A percentile compares a stretch with the other conserved stretches of the same genome.
Conservation (phyloP, 176 grass and related monocot species). For the Coix lacrymajobi region DNA sequence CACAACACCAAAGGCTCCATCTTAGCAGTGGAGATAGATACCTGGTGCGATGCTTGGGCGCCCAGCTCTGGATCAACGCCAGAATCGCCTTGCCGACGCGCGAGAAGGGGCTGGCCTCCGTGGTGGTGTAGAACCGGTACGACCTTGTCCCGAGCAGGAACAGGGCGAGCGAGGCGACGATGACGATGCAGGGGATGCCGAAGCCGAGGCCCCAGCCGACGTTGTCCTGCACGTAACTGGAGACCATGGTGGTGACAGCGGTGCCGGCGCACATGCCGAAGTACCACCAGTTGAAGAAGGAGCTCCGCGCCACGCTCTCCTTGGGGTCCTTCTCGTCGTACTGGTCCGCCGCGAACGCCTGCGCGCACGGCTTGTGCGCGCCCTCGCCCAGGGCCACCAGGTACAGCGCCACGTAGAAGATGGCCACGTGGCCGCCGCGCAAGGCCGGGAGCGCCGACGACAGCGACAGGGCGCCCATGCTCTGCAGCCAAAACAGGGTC, state of each 20-base stretch:
- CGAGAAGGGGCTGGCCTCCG: conserved; percentile 34
- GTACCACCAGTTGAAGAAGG: conserved; percentile 90
- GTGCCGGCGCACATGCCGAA: conserved; percentile 56
- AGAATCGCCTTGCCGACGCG: conserved; percentile 28
- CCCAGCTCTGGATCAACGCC: conserved; percentile 15
- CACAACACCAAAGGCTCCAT: background rate
- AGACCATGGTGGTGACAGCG: conserved; percentile 30
- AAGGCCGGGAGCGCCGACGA: conserved; percentile 25
- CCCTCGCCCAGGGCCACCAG: conserved; percentile 60
- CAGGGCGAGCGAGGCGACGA: conserved; percentile 29
- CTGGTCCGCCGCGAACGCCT: conserved; percentile 59
- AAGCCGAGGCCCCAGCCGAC: conserved; percentile 64
- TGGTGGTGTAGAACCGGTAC: conserved; percentile 44
- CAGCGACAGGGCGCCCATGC: conserved; percentile 54
- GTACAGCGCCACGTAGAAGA: conserved; percentile 69
- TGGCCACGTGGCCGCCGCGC: conserved; percentile 25
- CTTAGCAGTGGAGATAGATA: background rate
- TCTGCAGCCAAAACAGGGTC: conserved; percentile 4
- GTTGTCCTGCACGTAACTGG: conserved; percentile 71
- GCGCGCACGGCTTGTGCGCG: conserved; percentile 61
- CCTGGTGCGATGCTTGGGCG: background rate
- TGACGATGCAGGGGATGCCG: conserved; percentile 58
- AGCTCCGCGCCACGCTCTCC: conserved; percentile 46
- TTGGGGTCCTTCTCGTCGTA: conserved; percentile 48
- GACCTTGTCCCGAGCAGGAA: conserved; percentile 44